phyloP scores from a whole-genome alignment of 2,329 filamentous ascomycete species.

The Phyllosticta ampelicida region DNA sequence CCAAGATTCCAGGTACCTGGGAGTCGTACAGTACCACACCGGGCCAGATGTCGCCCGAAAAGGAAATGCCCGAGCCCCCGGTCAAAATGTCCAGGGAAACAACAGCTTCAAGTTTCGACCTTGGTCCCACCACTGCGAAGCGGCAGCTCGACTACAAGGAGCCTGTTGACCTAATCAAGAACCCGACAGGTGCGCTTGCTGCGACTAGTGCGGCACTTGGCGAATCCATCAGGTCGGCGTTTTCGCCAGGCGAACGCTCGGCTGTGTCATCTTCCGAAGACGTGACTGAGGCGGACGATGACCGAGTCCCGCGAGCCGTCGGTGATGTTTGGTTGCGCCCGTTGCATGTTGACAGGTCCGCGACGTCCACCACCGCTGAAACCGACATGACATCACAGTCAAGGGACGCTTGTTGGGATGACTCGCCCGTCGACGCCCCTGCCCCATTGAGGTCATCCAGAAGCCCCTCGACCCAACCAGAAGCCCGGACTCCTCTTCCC shows the following conservation, averaged over 20 bases:
- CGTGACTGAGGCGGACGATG: background rate
- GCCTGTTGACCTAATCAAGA: slow-evolving; percentile 24
- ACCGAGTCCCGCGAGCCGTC: slow-evolving; percentile 11
- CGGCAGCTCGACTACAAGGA: slow-evolving; percentile 16
- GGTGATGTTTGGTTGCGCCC: slow-evolving; percentile 30
- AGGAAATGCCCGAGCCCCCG: slow-evolving; percentile 17
- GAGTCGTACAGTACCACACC: slow-evolving; percentile 37
- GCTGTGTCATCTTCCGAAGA: slow-evolving; percentile 10
- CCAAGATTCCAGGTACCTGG: slow-evolving; percentile 44
- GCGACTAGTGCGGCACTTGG: slow-evolving; percentile 39
- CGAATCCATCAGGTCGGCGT: slow-evolving; percentile 32
- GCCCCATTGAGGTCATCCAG: slow-evolving; percentile 23
- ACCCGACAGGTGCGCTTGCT: slow-evolving; percentile 35
- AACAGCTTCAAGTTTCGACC: slow-evolving; percentile 19
- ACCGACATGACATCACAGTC: slow-evolving; percentile 23
- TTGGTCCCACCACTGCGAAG: slow-evolving; percentile 28
- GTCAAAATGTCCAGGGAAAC: slow-evolving; percentile 4
- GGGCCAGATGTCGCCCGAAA: slow-evolving; percentile 21
- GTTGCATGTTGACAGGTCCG: slow-evolving; percentile 27
- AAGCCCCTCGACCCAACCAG: slow-evolving; percentile 4
- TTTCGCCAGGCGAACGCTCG: slow-evolving; percentile 22
- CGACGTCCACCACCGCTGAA: slow-evolving; percentile 15
- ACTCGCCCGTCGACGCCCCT: slow-evolving; percentile 17
- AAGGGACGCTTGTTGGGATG: slow-evolving; percentile 12
- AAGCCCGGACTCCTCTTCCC: slow-evolving; percentile 37